Base-by-base conservation (phyloP, 495 filamentous ascomycete genomes). In the Letharia columbiana region DNA sequence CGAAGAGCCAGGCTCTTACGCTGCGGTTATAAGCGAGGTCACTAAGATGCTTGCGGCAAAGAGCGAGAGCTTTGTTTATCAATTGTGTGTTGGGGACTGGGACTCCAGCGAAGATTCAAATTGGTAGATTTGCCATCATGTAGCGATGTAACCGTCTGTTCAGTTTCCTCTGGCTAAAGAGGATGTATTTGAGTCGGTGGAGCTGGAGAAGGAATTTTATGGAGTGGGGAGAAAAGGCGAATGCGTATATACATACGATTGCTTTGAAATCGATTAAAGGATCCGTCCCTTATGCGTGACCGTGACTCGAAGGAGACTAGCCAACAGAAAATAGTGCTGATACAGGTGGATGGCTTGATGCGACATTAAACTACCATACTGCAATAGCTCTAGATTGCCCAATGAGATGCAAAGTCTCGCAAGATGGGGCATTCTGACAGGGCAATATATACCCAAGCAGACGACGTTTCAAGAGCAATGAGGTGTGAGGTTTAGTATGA, bases 11-110 rank as follows among this genome's bases (percentile, higher is more conserved):
- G 40, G 74, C 73, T 35, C 82, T 78, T 63, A 80, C 73, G 70
- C 79, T 70, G 69, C 84, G 82, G 69, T 83, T 81, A 75, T 77
- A 83, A 7, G 72, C 65, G 31, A 69, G 56, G 20, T 75, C 69
- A 35, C 66, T 70, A 13, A 69, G 66, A 71, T 80, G 73, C 3
- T 68, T 54, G 40, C 74, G 74, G 50, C 76, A 73, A 60, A 75
- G 81, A 12, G 60, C 74, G 45, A 82, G 69, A 44, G 82, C 79
- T 63, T 63, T 64, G 50, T 69, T 69, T 49, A 77, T 67, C 20
- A 75, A 74, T 20, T 76, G 75, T 18, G 76, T 80, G 71, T 79
- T 76, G 33, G 77, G 74, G 59, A 81, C 71, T 33, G 73, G 71
- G 49, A 80, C 66, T 17, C 71, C 45, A 20, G 45, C 45, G 20